Conservation (phyloP, 1,284 basidiomycete species). For the Cutaneotrichosporon cavernicola region DNA sequence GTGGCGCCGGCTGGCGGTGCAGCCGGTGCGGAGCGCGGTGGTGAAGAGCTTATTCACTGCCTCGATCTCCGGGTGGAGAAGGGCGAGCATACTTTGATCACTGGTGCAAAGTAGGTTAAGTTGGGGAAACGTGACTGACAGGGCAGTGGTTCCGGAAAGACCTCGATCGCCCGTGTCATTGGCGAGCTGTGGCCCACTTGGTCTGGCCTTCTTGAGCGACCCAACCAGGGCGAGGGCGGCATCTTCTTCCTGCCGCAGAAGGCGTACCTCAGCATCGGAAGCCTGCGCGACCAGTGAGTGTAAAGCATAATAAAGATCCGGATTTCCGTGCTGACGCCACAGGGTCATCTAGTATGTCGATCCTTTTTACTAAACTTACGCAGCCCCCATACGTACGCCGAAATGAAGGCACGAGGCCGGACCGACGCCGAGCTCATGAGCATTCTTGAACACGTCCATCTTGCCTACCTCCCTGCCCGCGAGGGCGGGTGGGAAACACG, state of each 20-base stretch:
- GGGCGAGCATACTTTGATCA: constrained; percentile 90
- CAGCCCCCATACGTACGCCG: constrained; percentile 79
- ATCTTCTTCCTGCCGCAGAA: constrained; percentile 90
- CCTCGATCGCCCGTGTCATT: constrained; percentile 83
- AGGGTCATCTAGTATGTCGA: constrained; percentile 48
- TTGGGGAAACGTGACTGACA: constrained; percentile 5
- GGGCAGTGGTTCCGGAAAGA: constrained; percentile 85
- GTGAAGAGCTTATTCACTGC: constrained; percentile 68
- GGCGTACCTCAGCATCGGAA: constrained; percentile 84
- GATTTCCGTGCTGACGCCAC: constrained; percentile 8
- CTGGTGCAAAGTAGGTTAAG: constrained; percentile 63
- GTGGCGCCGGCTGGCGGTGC: constrained; percentile 62
- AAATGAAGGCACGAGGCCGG: constrained; percentile 65
- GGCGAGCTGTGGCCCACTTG: constrained; percentile 78
- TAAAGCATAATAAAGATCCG: constrained; percentile 34
- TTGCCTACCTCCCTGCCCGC: constrained; percentile 79
- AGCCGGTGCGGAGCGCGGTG: constrained; percentile 57
- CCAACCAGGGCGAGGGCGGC: constrained; percentile 55
- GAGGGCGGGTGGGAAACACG: constrained; percentile 86
- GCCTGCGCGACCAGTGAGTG: constrained; percentile 76
- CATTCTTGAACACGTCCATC: constrained; percentile 75
- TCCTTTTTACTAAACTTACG: constrained; percentile 35
- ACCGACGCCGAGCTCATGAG: constrained; percentile 69
- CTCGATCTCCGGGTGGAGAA: constrained; percentile 69
- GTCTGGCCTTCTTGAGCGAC: constrained; percentile 55